Percentiles rank a stretch among this genome's conserved stretches.
Conservation (phyloP, 2,329 filamentous ascomycete genomes). For the Fusarium sp. region DNA sequence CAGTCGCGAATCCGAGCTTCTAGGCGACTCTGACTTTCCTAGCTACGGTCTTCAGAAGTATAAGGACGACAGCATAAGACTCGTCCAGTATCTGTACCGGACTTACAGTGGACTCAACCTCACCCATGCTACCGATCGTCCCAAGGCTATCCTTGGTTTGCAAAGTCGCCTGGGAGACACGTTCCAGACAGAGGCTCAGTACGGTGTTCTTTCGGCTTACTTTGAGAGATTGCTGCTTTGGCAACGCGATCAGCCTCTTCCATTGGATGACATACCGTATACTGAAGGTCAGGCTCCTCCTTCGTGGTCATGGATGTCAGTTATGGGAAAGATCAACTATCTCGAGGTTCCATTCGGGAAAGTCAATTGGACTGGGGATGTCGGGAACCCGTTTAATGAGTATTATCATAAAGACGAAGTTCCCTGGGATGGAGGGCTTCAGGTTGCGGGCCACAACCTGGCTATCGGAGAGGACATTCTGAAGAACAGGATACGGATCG, state of each 20-base stretch:
- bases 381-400: background rate
- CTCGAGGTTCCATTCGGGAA: background rate
- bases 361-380: background rate
- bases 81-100: background rate
- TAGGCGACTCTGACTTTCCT: background rate
- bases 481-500: background rate
- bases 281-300: background rate
- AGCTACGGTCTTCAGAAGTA: background rate
- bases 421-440: background rate
- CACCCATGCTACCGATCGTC: background rate
- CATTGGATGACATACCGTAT: background rate
- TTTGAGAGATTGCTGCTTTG: background rate
- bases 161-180: background rate
- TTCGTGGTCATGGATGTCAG: background rate
- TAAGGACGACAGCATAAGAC: background rate
- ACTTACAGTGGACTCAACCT: background rate
- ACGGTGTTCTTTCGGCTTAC: background rate
- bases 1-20: background rate
- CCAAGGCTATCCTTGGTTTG: background rate
- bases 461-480: background rate
- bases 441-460: background rate
- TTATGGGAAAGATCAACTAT: background rate
- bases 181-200: background rate
- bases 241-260: background rate
- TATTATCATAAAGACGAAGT: background rate